phyloP scores from a whole-genome alignment of 331 rosid genomes.

The Prunus yedoensis region DNA sequence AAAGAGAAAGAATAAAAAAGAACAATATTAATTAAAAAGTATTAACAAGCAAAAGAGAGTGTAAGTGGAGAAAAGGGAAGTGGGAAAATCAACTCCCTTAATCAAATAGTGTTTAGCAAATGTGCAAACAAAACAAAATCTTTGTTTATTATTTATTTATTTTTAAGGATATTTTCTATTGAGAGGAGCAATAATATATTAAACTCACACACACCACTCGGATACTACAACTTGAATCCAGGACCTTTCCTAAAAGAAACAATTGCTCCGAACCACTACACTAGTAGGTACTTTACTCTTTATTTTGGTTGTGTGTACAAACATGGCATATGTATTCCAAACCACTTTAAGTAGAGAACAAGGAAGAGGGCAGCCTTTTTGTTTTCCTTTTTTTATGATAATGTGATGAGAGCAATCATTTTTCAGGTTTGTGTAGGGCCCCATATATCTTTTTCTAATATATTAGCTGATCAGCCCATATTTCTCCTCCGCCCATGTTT shows the following conservation, averaged over 20 bases:
- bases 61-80: no score
- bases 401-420: constrained; percentile 27
- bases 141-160: neutral
- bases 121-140: neutral
- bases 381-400: neutral
- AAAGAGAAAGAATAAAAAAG: no score
- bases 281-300: accelerated
- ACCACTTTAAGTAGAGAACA: neutral
- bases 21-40: no score
- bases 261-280: no score
- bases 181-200: no score
- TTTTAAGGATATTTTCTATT: accelerated
- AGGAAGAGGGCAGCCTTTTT: constrained; percentile 11
- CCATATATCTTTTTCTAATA: constrained; percentile 2
- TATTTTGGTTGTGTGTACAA: neutral
- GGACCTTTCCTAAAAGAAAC: accelerated
- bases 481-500: constrained; percentile 8
- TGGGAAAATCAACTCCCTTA: no score
- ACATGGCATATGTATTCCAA: neutral
- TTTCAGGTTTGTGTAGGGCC: constrained; percentile 19
- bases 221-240: no score
- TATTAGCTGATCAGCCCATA: constrained; percentile 35
- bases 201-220: no score
- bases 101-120: neutral
- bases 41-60: no score